These are phyloP conservation scores for Sugiyamaella castrensis DNA, from an alignment of 1,139 yeast species.

Conservation along the genomic window DNA sequence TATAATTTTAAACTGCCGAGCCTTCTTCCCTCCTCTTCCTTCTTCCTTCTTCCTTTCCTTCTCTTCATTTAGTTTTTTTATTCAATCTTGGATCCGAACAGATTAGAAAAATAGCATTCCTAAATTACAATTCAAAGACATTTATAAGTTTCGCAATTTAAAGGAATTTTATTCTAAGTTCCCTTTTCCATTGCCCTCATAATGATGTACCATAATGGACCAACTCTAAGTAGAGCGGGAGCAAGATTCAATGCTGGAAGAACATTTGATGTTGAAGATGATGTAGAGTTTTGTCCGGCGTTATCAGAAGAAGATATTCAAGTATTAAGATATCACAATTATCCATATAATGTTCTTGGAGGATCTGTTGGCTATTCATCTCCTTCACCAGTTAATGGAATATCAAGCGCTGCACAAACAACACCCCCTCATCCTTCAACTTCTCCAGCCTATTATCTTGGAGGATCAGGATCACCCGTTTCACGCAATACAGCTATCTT, in stretches of 20 bases:
- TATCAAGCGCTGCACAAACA: conserved; percentile 14
- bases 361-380: conserved; percentile 7
- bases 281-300: conserved; percentile 61
- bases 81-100: too few relatives aligned
- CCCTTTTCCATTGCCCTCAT: too few relatives aligned
- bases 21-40: too few relatives aligned
- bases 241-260: conserved; percentile 51
- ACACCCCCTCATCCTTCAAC: conserved; percentile 20
- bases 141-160: too few relatives aligned
- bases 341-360: conserved; percentile 2
- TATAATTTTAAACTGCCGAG: too few relatives aligned
- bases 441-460: conserved; percentile 19
- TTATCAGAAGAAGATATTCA: conserved; percentile 34
- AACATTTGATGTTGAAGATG: conserved; percentile 63
- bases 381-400: conserved; percentile 11
- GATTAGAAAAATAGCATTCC: too few relatives aligned
- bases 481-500: conserved; percentile 2
- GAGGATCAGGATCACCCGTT: conserved; percentile 16
- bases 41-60: too few relatives aligned
- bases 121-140: too few relatives aligned
- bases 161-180: too few relatives aligned
- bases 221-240: conserved; percentile 4
- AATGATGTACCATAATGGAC: conserved; percentile 7
- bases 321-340: conserved; percentile 7
- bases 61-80: too few relatives aligned